Conservation (phyloP, 1,284 basidiomycete genomes). For the Heterobasidion annosum region DNA sequence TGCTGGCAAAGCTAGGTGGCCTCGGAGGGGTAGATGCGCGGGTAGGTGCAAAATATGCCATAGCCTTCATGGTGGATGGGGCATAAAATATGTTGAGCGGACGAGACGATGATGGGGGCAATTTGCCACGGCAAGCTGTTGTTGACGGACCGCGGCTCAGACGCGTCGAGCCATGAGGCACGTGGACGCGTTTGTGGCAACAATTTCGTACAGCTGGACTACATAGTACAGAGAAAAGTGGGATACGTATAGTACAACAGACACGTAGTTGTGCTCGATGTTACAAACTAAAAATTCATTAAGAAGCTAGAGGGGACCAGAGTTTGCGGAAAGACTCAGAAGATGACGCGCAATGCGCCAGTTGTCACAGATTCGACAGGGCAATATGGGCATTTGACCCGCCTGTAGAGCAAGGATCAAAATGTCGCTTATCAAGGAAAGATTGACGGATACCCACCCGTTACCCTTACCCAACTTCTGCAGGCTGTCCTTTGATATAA, state of each 20-base stretch:
- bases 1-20: conserved; percentile 7
- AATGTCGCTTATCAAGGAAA: conserved; percentile 2
- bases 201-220: neutral
- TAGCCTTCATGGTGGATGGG: conserved; percentile 2
- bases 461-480: conserved; percentile 79
- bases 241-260: neutral
- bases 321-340: conserved; percentile 32
- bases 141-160: neutral
- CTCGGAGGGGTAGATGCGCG: conserved; percentile 22
- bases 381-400: conserved; percentile 87
- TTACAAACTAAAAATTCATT: neutral
- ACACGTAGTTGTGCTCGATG: neutral
- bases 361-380: conserved; percentile 62
- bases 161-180: neutral
- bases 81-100: neutral
- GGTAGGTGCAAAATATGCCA: conserved; percentile 21
- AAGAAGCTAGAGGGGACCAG: neutral
- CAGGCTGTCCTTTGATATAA: conserved; percentile 84
- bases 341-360: conserved; percentile 61
- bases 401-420: conserved; percentile 29
- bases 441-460: conserved; percentile 48
- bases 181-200: neutral
- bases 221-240: neutral
- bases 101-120: neutral
- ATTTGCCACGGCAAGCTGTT: neutral